Percentiles rank a stretch among this genome's conserved stretches.
These are phyloP conservation scores for Fusarium virguliforme DNA, from an alignment of 2,329 filamentous ascomycete species.

Conservation along the genomic window DNA sequence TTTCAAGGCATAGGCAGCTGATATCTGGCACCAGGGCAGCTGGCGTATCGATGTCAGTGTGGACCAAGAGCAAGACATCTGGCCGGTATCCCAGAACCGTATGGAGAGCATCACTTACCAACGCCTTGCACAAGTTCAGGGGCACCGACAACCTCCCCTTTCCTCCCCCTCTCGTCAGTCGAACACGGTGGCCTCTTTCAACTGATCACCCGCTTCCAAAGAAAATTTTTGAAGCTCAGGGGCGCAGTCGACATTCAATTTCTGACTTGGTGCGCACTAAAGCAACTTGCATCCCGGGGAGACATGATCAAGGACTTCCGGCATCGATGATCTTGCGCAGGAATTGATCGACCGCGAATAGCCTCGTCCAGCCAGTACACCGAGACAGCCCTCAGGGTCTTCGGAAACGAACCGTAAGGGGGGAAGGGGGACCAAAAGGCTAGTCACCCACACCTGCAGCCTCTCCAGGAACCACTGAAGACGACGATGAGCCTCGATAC, in stretches of 20 bases:
- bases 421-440: slow-evolving; percentile 18
- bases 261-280: slow-evolving; percentile 4
- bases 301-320: neutral
- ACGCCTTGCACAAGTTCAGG: neutral
- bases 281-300: slow-evolving; percentile 2
- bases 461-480: slow-evolving; percentile 23
- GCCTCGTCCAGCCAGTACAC: slow-evolving; percentile 13
- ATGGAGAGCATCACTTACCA: slow-evolving; percentile 5
- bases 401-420: slow-evolving; percentile 36
- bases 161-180: neutral
- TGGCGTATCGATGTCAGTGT: slow-evolving; percentile 14
- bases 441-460: slow-evolving; percentile 29
- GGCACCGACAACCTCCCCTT: neutral
- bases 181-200: slow-evolving; percentile 28
- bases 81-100: neutral
- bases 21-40: neutral
- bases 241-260: neutral
- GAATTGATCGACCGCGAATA: slow-evolving; percentile 13
- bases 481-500: slow-evolving; percentile 23
- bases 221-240: neutral
- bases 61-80: neutral
- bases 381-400: neutral
- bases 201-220: neutral
- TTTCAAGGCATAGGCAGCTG: neutral
- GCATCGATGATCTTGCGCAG: neutral